phyloP scores from a whole-genome alignment of 2,329 filamentous ascomycete species.

The Claviceps capensis region DNA sequence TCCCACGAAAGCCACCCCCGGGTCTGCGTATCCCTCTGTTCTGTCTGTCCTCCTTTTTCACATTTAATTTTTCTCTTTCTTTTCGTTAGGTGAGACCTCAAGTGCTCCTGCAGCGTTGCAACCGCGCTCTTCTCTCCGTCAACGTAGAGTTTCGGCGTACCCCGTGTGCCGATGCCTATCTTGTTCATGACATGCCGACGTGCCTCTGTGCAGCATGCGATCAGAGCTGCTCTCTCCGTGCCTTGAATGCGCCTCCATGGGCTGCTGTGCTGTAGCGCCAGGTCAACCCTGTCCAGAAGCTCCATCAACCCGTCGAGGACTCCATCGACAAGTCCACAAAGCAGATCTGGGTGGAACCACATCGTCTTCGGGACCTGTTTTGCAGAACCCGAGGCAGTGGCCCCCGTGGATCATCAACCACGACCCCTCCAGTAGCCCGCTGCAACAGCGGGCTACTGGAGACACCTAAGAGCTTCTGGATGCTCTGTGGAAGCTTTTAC shows the following conservation, averaged over 20 bases:
- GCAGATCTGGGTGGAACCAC: slow-evolving; percentile 13
- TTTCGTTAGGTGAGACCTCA: too few species aligned
- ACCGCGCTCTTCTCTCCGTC: slow-evolving; percentile 6
- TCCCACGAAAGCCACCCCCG: background rate
- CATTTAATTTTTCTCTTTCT: background rate
- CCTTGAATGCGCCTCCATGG: background rate
- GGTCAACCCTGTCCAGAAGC: slow-evolving; percentile 3
- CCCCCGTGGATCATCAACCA: slow-evolving; percentile 3
- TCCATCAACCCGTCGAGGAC: slow-evolving; percentile 4
- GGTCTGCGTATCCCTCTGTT: background rate
- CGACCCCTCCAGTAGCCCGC: slow-evolving; percentile 7
- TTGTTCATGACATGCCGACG: background rate
- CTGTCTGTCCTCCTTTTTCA: background rate
- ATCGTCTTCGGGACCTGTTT: slow-evolving; percentile 7
- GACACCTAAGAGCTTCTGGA: slow-evolving; percentile 12
- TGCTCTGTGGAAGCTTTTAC: slow-evolving; percentile 12
- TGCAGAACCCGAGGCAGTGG: slow-evolving; percentile 5
- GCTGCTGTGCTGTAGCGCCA: background rate
- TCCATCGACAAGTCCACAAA: slow-evolving; percentile 9
- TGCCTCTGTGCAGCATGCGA: background rate
- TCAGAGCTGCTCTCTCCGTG: background rate
- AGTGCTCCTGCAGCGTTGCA: background rate
- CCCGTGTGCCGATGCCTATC: background rate
- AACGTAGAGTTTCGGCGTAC: background rate
- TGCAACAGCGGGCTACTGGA: slow-evolving; percentile 7